These are phyloP conservation scores for Yueomyces sinensis DNA, from an alignment of 805 yeast species.

Conservation along the genomic window DNA sequence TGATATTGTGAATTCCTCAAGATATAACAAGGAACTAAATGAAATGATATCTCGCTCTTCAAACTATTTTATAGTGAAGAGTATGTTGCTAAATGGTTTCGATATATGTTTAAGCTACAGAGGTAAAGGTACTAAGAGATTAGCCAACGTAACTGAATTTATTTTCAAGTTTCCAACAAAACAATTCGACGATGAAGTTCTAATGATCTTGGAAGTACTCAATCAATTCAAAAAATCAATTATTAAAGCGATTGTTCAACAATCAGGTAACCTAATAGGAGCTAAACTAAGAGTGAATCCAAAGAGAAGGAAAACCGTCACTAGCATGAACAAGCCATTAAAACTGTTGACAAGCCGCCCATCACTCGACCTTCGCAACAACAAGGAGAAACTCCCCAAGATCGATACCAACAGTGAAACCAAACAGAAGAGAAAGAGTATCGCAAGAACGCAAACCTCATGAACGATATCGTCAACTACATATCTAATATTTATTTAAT, in stretches of 20 bases:
- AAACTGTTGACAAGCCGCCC: too few relatives aligned
- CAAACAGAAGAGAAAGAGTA: too few relatives aligned
- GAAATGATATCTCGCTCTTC: constrained; percentile 70
- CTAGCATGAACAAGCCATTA: neutral
- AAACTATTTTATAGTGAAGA: constrained; percentile 52
- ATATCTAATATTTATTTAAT: too few relatives aligned
- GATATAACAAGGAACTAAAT: constrained; percentile 27
- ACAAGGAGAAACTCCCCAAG: too few relatives aligned
- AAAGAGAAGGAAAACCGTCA: too few relatives aligned
- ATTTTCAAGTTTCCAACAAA: constrained; percentile 51
- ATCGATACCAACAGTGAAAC: too few relatives aligned
- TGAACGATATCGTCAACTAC: too few relatives aligned
- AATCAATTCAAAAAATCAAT: constrained; percentile 48
- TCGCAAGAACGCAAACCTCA: too few relatives aligned
- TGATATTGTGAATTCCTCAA: neutral
- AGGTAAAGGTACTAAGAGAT: constrained; percentile 54
- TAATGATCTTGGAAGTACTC: constrained; percentile 62
- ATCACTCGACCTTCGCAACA: too few relatives aligned
- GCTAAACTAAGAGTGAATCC: constrained; percentile 65
- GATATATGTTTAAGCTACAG: constrained; percentile 59
- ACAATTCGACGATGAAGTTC: constrained; percentile 44
- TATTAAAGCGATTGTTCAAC: constrained; percentile 43
- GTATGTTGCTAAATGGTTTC: constrained; percentile 38
- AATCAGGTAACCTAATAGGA: constrained; percentile 67
- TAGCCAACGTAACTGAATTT: constrained; percentile 70